Base-by-base conservation (phyloP, 1,139 yeast genomes). In the Geotrichum carabidarum region DNA sequence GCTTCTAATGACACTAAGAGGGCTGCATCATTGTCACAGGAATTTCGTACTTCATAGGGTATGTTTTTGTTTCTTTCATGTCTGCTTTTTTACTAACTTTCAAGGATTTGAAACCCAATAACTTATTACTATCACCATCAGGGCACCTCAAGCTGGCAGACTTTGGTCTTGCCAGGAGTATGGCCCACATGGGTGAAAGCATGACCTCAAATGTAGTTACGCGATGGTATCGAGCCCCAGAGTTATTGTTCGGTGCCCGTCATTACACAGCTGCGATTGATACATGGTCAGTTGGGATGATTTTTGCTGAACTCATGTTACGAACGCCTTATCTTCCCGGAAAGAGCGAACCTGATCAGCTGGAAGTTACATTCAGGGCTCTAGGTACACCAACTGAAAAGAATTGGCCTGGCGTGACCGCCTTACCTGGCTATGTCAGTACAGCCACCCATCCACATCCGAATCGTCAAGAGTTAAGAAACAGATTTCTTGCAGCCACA, bases 211-310 rank as follows among this genome's bases (percentile, higher is more conserved):
- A 91, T 60, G 99, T 93, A 8, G 99, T 93, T 1, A 93, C 99
- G 1, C 74, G 98, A 58, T 93, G 99, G 99, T 93, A 93, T 71
- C 74, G 98, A 54, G 95, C 98, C 0, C 99, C 99, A 0, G 99
- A 93, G 65, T 74, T 93, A 50, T 72, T 93, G 42, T 84, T 91
- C 67, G 96, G 96, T 0, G 91, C 97, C 0, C 79, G 82, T 53
- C 95, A 89, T 67, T 93, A 93, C 65, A 86, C 96, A 0, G 83
- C 81, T 1, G 96, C 95, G 0, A 81, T 93, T 2, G 99, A 93
- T 70, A 76, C 89, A 2, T 93, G 99, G 99, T 87, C 96, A 0
- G 83, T 90, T 17, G 99, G 99, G 1, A 81, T 88, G 5, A 91
- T 93, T n/a, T 91, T 90, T 74, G 98, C 98, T 0, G 99, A 93